phyloP scores from a whole-genome alignment of 2,329 filamentous ascomycete genomes.

The Penicillium sp. region DNA sequence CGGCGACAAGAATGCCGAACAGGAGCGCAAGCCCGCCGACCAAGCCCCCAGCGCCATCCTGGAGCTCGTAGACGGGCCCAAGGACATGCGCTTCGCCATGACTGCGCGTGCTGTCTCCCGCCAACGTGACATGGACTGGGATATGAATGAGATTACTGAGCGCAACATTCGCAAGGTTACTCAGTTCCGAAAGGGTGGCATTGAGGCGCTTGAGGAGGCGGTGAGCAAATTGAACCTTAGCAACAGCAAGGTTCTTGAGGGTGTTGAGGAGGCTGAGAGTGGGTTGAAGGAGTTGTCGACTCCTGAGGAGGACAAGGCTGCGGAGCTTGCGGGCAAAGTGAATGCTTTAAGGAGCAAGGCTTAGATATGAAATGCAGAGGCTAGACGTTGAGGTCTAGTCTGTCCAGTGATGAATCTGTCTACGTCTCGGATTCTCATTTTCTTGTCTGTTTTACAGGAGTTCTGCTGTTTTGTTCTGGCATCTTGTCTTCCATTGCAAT shows the following conservation, averaged over 20 bases:
- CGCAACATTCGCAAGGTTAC: conserved; percentile 84
- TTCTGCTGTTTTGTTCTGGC: conserved; percentile 19
- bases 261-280: conserved; percentile 3
- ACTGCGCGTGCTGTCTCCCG: conserved; percentile 80
- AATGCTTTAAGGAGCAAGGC: neutral
- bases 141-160: conserved; percentile 66
- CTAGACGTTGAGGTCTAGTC: neutral
- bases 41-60: conserved; percentile 88
- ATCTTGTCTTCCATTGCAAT: conserved; percentile 18
- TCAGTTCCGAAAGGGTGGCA: conserved; percentile 65
- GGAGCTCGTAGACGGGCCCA: conserved; percentile 90
- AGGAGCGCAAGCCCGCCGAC: conserved; percentile 54
- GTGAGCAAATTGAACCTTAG: conserved; percentile 59
- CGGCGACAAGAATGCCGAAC: conserved; percentile 15
- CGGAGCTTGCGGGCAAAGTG: conserved; percentile 5
- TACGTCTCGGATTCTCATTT: neutral
- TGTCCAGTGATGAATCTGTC: neutral
- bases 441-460: conserved; percentile 15
- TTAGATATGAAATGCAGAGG: neutral
- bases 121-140: conserved; percentile 51
- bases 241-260: conserved; percentile 27
- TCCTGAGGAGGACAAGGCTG: conserved; percentile 15
- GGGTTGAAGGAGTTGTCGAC: neutral
- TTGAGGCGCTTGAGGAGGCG: conserved; percentile 64
- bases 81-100: conserved; percentile 91